Evolutionary conservation across 1,284 basidiomycete genomes (phyloP), one percentile per base, ranked within the genome.

Genomic region (Ceratobasidium sp.): DNA sequence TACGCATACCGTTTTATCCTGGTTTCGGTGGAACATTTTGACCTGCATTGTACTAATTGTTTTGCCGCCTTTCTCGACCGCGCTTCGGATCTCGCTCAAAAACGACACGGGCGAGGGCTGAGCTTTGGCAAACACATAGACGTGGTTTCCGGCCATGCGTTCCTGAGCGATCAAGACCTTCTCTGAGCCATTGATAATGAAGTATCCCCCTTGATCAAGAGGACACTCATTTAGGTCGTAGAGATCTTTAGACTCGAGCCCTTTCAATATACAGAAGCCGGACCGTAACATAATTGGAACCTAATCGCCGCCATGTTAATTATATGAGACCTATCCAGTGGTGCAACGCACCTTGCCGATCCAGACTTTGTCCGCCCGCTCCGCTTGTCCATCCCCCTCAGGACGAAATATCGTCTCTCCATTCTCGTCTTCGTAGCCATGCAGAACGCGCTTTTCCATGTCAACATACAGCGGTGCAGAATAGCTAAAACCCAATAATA

Each of bases 121-220:
- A 0, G 95, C 95, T 84, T 99, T 99, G 77, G 97, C 96, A 83
- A 99, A 99, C 77, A 99, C 97, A 84, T 99, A 99, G 81, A 99
- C 98, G 82, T 98, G 97, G 85, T 99, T 99, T 53, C 96, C 97
- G 10, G 98, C 97, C 97, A 99, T 99, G 71, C 98, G 91, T 84
- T 99, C 97, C 84, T 99, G 97, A 0, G 98, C 97, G 85, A 99
- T 99, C 80, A 99, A 88, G 35, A 99, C 97, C 85, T 99, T 99
- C 85, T 99, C 97, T 1, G 98, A 99, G 35, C 97, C 97, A 81
- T 99, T 99, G 87, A 99, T 99, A 84, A 99, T 95, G 84, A 99
- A 99, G 85, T 99, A 99, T 78, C 97, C 97, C 83, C 97, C 97
- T 75, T 85, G 95, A 84, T 99, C 98, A 82, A 97, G 97, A 1